Evolutionary conservation across 805 yeast genomes (phyloP), one percentile per base, ranked within the genome.

Genomic region (Candida maltosa): DNA sequence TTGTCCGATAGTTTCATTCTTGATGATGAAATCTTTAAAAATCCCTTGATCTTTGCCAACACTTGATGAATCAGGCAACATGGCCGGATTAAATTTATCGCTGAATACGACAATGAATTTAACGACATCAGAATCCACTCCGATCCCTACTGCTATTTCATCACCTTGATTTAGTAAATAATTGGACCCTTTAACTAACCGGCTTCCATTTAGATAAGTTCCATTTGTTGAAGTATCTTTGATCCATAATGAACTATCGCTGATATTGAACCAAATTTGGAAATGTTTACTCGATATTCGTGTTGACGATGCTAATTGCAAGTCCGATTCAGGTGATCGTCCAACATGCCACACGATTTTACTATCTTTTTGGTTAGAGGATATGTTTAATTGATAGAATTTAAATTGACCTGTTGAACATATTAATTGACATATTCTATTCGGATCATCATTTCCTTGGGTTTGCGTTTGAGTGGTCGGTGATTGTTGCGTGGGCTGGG

Each of bases 191-290:
- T 82, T 84, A 16, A 80, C 86, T 14, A 91, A 58, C 34, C 87
- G 70, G 25, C 71, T 71, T 21, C 81, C 80, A 62, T 91, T 93
- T 31, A 91, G 62, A 69, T 78, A 83, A 0, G 98, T 93, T 6
- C 98, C 98, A 62, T 93, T 93, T 2, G 97, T 91, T 1, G 95
- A 84, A 2, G 70, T 59, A 57, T 89, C 97, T 54, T 75, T 78
- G 38, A 80, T 67, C 81, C 81, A 75, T 30, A 76, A 41, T 9
- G 76, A 66, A 36, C 70, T 73, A 43, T 73, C 76, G 32, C 71
- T 71, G 29, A 71, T 65, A 29, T 80, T 80, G 46, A 81, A 69
- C 83, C 88, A 78, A 5, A 89, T 64, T 53, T 72, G 69, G 65
- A 75, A 76, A 61, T 89, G 97, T 37, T 70, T 65, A 49, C 84